A percentile compares a stretch with the other conserved stretches of the same genome.
Conservation (phyloP, 1,284 basidiomycete species). For the Tetrapyrgos nigripes region DNA sequence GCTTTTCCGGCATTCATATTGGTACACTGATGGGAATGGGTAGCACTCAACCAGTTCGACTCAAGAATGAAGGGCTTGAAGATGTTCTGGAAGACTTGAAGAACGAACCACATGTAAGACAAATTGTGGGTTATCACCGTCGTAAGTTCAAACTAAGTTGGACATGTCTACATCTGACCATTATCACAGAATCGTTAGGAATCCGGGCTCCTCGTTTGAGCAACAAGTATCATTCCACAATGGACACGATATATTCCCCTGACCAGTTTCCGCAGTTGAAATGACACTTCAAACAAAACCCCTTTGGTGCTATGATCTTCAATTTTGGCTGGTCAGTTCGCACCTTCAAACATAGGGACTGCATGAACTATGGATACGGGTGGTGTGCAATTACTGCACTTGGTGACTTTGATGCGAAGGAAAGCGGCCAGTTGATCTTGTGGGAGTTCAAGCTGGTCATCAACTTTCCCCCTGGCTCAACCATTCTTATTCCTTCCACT, state of each 20-base stretch:
- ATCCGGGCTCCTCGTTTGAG: conserved; percentile 1
- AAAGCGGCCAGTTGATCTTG: not conserved
- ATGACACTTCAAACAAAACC: not conserved
- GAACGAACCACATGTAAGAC: not conserved
- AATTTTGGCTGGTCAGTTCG: conserved; percentile 1
- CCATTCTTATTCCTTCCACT: no score
- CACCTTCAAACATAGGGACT: conserved; percentile 6
- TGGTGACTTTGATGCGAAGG: not conserved
- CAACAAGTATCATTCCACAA: not conserved
- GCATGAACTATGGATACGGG: conserved; percentile 2
- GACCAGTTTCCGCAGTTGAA: not conserved
- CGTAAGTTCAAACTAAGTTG: not conserved
- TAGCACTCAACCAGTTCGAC: no score
- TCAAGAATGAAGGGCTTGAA: no score
- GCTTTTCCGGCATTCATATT: no score
- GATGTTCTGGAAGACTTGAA: not conserved
- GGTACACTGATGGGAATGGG: no score
- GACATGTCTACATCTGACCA: no score
- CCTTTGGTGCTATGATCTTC: not conserved
- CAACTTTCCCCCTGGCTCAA: no score
- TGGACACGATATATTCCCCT: not conserved
- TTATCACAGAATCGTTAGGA: not conserved
- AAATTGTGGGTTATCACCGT: not conserved
- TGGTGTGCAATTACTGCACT: conserved; percentile 9
- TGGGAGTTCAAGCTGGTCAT: conserved; percentile 7